Evolutionary conservation across 2,329 filamentous ascomycete species (phyloP), one percentile per base, ranked within the genome.

Genomic region (Trichoderma polysporum): DNA sequence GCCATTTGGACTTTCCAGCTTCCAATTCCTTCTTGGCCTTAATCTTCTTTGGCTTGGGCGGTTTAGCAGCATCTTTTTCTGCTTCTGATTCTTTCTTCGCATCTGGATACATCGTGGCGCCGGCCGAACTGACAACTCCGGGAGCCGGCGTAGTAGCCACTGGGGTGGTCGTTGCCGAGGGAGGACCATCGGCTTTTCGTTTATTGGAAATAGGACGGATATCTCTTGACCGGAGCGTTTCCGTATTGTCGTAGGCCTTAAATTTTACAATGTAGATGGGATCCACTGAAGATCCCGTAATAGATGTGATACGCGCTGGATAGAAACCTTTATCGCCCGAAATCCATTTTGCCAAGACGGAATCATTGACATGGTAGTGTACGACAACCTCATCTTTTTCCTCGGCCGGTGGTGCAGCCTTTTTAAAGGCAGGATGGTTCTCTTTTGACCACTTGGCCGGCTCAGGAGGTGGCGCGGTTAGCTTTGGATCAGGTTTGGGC

Each of bases 211-310:
- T 81, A 59, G 93, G 92, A 73, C 92, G 90, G 71, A 97, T 92
- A 74, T 98, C 93, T 78, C 91, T 90, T 69, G 91, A 88, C 68
- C 90, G 87, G 68, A 97, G 80, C 37, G 91, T 95, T 79, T 97
- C 93, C 53, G 90, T 92, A 25, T 86, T 93, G 70, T 90, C 88
- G 80, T 98, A 98, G 74, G 88, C 92, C 80, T 96, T 94, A 84
- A 98, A 99, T 73, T 91, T 95, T 78, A 99, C 94, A 56, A 92
- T 91, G 78, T 97, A 99, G 70, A 97, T 92, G 39, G 94, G 94
- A 61, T 92, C 91, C 50, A 89, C 91, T n/a, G 90, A 90, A 9
- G 93, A 97, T 67, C 95, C 95, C 25, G 94, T 97, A 73, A 97
- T 94, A 61, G 91, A 94, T 60, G 93, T 94, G 78, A 99, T 97